phyloP scores from a whole-genome alignment of 2,329 filamentous ascomycete genomes.

The Albophoma yamanashiensis region DNA sequence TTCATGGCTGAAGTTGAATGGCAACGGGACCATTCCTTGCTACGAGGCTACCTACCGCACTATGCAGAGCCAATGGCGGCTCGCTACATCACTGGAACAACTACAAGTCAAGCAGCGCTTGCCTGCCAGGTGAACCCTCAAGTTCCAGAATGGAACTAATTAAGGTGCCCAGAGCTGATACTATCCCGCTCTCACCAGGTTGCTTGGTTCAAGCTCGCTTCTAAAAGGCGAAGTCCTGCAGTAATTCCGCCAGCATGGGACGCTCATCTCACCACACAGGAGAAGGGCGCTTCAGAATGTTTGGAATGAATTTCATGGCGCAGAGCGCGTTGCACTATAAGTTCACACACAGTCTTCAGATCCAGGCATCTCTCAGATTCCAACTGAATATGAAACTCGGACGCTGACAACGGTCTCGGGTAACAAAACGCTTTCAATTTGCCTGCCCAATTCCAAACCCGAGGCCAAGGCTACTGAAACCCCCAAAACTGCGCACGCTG shows the following conservation, averaged over 20 bases:
- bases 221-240: not conserved
- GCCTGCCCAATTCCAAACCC: not conserved
- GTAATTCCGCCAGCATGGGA: not conserved
- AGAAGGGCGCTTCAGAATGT: not conserved
- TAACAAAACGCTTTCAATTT: not conserved
- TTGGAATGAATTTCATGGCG: not conserved
- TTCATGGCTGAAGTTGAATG: not conserved
- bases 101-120: too few relatives aligned
- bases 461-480: not conserved
- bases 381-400: not conserved
- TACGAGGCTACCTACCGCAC: not conserved
- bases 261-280: not conserved
- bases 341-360: not conserved
- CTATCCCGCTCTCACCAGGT: too few relatives aligned
- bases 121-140: too few relatives aligned
- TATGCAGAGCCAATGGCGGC: not conserved
- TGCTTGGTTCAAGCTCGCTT: not conserved
- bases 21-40: not conserved
- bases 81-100: too few relatives aligned
- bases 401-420: not conserved
- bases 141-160: too few relatives aligned
- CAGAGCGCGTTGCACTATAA: not conserved
- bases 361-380: not conserved
- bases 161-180: too few relatives aligned
- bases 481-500: not conserved